Base-by-base conservation (phyloP, 169 alveolate genomes). In the Sarcocystis neurona region DNA sequence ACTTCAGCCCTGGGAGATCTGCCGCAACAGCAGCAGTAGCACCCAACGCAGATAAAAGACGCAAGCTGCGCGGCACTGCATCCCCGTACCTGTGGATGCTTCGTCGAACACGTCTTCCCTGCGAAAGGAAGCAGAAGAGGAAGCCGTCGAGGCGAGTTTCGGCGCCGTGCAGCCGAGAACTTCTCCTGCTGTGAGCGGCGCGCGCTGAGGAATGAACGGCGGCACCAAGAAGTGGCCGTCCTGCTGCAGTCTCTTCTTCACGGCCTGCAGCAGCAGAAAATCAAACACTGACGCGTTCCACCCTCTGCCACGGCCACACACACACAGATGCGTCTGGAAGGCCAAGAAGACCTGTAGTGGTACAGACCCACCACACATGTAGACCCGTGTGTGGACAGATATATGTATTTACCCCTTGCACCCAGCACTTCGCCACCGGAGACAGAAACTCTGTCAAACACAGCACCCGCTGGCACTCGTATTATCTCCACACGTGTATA, bases 131-230 rank as follows among this genome's bases (percentile, higher is more conserved):
- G 47, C 68, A 79, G 66, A 53, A 53, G 66, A 23, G 66, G 66
- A 23, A 53, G 12, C 23, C n/a, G 47, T 60, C 90, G n/a, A n/a
- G 1, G 84, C 77, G 43, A 84, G 88, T 32, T 82, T 85, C 48
- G 95, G 94, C 34, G 94, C 79, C 41, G 95, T 89, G 88, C 99
- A 97, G 12, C 99, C 99, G 32, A 98, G 92, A 5, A 98, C 98
- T 89, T 99, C 99, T 23, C 99, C 99, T 39, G 97, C 96, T 23
- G 99, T 96, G 92, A 99, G 94, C 27, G 99, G 99, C 79, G 97
- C 94, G 84, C 96, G 96, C 95, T 98, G 98, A 0, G 99, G 99
- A 85, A 98, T 94, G 74, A 88, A 78, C 30, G 89, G 92, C 30
- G 88, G 88, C 20, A 32, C 50, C 47, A 1, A 47, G 53, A 89